Evolutionary conservation across 495 filamentous ascomycete species (phyloP).

Genomic region (Aspergillus steynii): DNA sequence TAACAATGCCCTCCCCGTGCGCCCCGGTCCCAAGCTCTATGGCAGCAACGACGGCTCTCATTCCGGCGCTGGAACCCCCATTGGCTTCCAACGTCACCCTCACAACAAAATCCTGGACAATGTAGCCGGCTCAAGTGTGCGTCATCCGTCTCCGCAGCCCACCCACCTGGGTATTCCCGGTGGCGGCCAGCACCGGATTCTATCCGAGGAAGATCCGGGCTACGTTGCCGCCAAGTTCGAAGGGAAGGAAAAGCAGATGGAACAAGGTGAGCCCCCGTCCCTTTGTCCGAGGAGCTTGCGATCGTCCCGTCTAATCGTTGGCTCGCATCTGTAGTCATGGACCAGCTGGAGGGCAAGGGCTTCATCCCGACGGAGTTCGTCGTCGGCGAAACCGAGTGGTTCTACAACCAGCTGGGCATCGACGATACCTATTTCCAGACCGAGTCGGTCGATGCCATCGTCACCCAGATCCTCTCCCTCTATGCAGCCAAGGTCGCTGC

Average conservation of each 20-base stretch:
- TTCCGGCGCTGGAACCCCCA: constrained; percentile 46
- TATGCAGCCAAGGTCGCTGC: constrained; percentile 98
- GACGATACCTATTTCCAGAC: constrained; percentile 99
- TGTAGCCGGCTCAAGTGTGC: constrained; percentile 56
- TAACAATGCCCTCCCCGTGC: constrained; percentile 31
- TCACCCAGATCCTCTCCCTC: constrained; percentile 90
- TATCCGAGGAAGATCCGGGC: constrained; percentile 89
- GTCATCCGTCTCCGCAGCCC: constrained; percentile 85
- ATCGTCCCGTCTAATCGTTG: neutral
- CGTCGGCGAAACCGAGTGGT: constrained; percentile 86
- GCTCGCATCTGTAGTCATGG: constrained; percentile 57
- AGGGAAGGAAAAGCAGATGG: constrained; percentile 93
- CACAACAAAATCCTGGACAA: constrained; percentile 67
- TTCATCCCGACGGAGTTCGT: constrained; percentile 88
- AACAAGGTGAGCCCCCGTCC: constrained; percentile 60
- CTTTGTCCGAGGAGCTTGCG: too few relatives aligned
- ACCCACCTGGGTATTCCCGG: constrained; percentile 82
- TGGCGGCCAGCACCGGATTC: constrained; percentile 58
- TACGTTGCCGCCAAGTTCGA: constrained; percentile 95
- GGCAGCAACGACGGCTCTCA: constrained; percentile 35
- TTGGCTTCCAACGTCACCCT: constrained; percentile 49
- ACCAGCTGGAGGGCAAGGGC: constrained; percentile 69
- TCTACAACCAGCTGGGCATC: constrained; percentile 95
- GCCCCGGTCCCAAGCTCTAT: constrained; percentile 38
- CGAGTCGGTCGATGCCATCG: constrained; percentile 82